A percentile compares a stretch with the other conserved stretches of the same genome.
Conservation (phyloP, 2,329 filamentous ascomycete genomes). For the Colletotrichum musae region DNA sequence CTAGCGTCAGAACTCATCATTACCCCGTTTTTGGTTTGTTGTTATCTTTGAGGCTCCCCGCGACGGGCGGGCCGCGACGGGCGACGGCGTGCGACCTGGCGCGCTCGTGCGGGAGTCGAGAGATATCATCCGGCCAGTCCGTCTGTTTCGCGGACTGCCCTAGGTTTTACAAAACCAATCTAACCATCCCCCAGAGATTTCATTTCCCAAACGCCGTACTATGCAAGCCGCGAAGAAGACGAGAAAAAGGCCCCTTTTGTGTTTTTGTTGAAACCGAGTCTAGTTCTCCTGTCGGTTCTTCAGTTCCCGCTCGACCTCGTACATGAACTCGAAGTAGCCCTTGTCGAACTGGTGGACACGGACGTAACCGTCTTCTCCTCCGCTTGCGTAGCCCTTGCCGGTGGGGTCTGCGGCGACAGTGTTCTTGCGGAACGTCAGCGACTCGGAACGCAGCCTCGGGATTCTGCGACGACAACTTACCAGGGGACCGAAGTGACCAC, state of each 20-base stretch:
- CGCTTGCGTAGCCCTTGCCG: conserved; percentile 93
- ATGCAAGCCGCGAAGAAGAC: conserved; percentile 56
- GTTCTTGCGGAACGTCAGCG: conserved; percentile 66
- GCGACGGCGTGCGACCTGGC: neutral
- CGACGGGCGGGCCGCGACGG: neutral
- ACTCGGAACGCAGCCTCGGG: too few species aligned
- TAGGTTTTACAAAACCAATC: conserved; percentile 43
- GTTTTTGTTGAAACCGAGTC: conserved; percentile 27
- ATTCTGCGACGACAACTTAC: conserved; percentile 52
- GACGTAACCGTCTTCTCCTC: conserved; percentile 98
- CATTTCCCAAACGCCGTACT: conserved; percentile 57
- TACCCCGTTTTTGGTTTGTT: conserved; percentile 36
- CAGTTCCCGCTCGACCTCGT: conserved; percentile 95
- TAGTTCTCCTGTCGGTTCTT: conserved; percentile 56
- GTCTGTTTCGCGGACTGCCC: conserved; percentile 40
- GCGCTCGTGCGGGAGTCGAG: neutral
- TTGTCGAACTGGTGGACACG: conserved; percentile 99
- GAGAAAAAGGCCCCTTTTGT: conserved; percentile 32
- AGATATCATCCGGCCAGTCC: conserved; percentile 37
- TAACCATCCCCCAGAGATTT: conserved; percentile 42
- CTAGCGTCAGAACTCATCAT: conserved; percentile 38
- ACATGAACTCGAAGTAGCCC: conserved; percentile 98
- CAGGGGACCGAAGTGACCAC: conserved; percentile 95
- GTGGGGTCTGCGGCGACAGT: conserved; percentile 94
- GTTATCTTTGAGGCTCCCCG: conserved; percentile 24